A percentile compares a stretch with the other conserved stretches of the same genome.
Conservation (phyloP, 2,329 filamentous ascomycete species). For the Scortechinia acanthostroma region DNA sequence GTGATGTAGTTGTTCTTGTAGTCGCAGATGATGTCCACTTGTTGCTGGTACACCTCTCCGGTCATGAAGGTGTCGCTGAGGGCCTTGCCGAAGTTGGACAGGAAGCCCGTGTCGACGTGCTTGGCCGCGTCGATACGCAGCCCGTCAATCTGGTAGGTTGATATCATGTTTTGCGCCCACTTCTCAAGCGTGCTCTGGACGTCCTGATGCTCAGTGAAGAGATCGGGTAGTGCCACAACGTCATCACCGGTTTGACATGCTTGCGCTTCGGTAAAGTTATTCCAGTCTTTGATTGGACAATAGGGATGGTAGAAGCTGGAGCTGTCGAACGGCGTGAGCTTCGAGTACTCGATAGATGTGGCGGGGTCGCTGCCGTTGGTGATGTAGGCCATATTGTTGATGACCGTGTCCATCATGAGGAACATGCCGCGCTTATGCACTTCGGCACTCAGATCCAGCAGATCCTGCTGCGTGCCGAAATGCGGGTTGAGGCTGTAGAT, state of each 20-base stretch:
- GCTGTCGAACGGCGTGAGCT: neutral
- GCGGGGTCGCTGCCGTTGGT: neutral
- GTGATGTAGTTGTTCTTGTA: conserved; percentile 29
- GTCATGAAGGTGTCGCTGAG: conserved; percentile 30
- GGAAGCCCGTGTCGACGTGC: conserved; percentile 30
- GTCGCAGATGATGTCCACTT: conserved; percentile 25
- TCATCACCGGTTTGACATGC: conserved; percentile 35
- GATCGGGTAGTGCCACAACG: conserved; percentile 27
- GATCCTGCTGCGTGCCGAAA: conserved; percentile 50
- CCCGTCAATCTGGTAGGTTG: conserved; percentile 35
- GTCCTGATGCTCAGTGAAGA: conserved; percentile 26
- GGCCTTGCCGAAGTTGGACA: conserved; percentile 21
- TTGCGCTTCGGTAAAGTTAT: neutral
- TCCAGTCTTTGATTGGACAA: neutral
- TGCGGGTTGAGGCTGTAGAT: conserved; percentile 44
- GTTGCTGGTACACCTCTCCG: conserved; percentile 32
- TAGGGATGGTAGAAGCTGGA: neutral
- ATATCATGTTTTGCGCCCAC: conserved; percentile 28
- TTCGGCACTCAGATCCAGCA: conserved; percentile 44
- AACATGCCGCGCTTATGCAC: conserved; percentile 44
- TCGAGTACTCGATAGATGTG: neutral
- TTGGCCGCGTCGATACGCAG: conserved; percentile 39
- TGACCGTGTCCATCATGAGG: conserved; percentile 2
- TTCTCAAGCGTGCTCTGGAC: conserved; percentile 23
- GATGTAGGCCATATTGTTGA: conserved; percentile 3